Evolutionary conservation across 257 asterid species (phyloP), one percentile per base, ranked within the genome.

Genomic region (Solanum paucissectum): DNA sequence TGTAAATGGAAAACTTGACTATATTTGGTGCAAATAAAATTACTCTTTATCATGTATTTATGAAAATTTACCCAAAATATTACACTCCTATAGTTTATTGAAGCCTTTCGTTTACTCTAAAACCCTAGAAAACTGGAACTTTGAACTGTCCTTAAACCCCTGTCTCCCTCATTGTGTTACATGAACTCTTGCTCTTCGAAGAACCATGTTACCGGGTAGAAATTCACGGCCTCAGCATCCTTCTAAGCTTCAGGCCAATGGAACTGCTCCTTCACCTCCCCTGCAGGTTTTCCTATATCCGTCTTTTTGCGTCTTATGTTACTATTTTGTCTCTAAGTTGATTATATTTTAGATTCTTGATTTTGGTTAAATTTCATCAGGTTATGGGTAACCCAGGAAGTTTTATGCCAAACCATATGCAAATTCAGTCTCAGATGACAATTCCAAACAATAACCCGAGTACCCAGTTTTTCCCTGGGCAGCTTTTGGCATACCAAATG

Each of bases 361-460:
- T 44, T 44, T 13, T 13, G 12, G 9, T 86, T 86, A 83, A 77
- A 85, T 62, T 52, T 90, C 55, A 83, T 66, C 93, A 93, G 98
- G 92, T 66, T 44, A 90, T 92, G 92, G 90, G 90, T 68, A 92
- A 88, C 71, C 95, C 87, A 37, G 91, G 91, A 44, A 92, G 86
- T 87, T 87, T 91, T 83, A 71, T 79, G 87, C 92, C 90, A 58
- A 89, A 88, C 85, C 85, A 90, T 49, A 37, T 89, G 91, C 98
- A 92, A 89, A 85, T 92, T 42, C 90, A 90, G 89, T 89, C 93
- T 68, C 98, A 93, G 87, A 85, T 92, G 44, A 83, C 89, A 32
- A 88, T 89, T 91, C 94, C 93, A 29, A 91, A 91, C 71, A 83
- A 74, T 20, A 89, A 89, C 81, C 88, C 93, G 73, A 93, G 89